Evolutionary conservation across 768 basidiomycete species (phyloP).

Genomic region (Lentinula lateritia): DNA sequence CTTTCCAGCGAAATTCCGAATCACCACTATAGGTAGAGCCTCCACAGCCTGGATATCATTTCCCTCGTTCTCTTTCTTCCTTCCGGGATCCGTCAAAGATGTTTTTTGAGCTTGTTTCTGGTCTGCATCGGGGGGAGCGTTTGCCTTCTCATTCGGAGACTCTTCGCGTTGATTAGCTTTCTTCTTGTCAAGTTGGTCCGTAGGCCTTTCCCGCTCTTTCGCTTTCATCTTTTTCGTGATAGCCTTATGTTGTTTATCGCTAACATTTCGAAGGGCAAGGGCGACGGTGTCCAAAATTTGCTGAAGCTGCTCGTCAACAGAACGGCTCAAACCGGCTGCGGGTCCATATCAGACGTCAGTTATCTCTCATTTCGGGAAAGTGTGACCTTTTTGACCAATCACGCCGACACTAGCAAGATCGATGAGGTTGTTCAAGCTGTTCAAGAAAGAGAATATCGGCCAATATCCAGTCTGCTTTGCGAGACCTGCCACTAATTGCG

Average conservation of each 20-base stretch:
- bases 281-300: conserved; percentile 79
- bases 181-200: not conserved
- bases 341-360: not conserved
- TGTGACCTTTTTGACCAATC: conserved; percentile 88
- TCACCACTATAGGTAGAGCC: conserved; percentile 79
- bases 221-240: conserved; percentile 33
- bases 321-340: conserved; percentile 76
- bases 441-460: conserved; percentile 74
- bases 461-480: conserved; percentile 85
- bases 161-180: conserved; percentile 31
- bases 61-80: conserved; percentile 19
- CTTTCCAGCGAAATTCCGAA: conserved; percentile 71
- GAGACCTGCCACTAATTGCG: conserved; percentile 58
- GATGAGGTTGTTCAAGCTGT: conserved; percentile 9
- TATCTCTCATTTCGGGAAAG: not conserved
- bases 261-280: conserved; percentile 62
- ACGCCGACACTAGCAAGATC: conserved; percentile 49
- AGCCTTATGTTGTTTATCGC: conserved; percentile 39
- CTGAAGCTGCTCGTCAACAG: conserved; percentile 77
- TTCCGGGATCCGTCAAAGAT: not conserved
- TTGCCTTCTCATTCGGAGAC: conserved; percentile 25
- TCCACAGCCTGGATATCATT: conserved; percentile 49
- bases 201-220: conserved; percentile 21
- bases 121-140: conserved; percentile 60
- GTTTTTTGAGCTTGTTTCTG: conserved; percentile 75